Percentiles rank a stretch among this genome's conserved stretches.
Evolutionary conservation across 352 stramenopile genomes (phyloP).

Genomic region (Stramenopiles sp.): DNA sequence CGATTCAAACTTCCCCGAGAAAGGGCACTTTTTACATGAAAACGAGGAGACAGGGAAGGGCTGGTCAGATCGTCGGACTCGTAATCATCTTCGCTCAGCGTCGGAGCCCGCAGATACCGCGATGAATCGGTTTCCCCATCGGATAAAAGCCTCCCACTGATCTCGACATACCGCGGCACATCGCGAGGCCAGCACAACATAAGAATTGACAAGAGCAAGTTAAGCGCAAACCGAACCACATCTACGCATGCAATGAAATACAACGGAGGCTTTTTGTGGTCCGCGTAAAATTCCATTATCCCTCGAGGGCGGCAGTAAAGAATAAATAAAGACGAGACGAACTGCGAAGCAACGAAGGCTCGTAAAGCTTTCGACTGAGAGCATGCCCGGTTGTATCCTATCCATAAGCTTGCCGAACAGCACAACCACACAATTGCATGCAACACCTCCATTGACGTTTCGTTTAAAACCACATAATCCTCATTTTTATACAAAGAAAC

Average conservation of each 20-base stretch:
- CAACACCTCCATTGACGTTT: not conserved
- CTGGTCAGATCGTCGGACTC: too few species aligned
- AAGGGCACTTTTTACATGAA: too few species aligned
- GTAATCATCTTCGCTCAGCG: too few species aligned
- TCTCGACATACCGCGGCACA: constrained; percentile 1
- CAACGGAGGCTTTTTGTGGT: not conserved
- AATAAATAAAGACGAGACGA: not conserved
- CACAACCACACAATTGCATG: constrained; percentile 3
- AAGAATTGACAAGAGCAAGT: constrained; percentile 3
- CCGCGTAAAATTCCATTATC: not conserved
- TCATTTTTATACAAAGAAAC: not conserved
- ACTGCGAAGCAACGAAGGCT: not conserved
- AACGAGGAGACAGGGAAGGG: too few species aligned
- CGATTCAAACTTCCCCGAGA: too few species aligned
- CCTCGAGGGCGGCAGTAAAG: not conserved
- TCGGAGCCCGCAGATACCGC: too few species aligned
- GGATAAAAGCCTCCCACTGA: too few species aligned
- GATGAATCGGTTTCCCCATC: too few species aligned
- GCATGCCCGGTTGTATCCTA: constrained; percentile 4
- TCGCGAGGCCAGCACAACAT: not conserved
- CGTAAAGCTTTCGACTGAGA: not conserved
- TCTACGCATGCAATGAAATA: constrained; percentile 9
- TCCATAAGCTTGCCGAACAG: not conserved
- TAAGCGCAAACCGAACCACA: not conserved
- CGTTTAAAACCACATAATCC: constrained; percentile 1